Percentiles rank a stretch among this genome's conserved stretches.
phyloP scores from a whole-genome alignment of 208 protist species.

The Naegleria gruberi region DNA sequence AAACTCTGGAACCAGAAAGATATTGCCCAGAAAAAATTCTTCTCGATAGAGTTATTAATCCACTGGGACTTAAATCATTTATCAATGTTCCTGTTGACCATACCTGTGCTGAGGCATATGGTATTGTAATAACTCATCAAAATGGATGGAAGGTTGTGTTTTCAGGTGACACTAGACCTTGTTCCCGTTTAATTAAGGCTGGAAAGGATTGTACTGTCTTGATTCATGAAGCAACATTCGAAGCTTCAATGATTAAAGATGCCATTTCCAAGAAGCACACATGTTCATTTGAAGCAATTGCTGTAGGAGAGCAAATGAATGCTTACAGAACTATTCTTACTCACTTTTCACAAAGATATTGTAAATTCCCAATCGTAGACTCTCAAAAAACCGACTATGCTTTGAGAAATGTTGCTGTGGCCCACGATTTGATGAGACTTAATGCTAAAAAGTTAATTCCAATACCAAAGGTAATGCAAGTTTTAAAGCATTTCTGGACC shows the following conservation, averaged over 20 bases:
- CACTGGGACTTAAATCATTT: neutral
- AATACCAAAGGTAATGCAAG: neutral
- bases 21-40: neutral
- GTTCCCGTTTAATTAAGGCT: neutral
- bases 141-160: slow-evolving; percentile 5
- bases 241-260: neutral
- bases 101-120: neutral
- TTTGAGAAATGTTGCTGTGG: neutral
- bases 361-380: slow-evolving; percentile 27
- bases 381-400: neutral
- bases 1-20: neutral
- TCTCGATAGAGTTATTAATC: neutral
- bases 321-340: slow-evolving; percentile 24
- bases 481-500: neutral
- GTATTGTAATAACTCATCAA: neutral
- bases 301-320: slow-evolving; percentile 22
- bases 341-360: slow-evolving; percentile 39
- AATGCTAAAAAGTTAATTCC: neutral
- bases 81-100: slow-evolving; percentile 2
- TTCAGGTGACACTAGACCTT: slow-evolving; percentile 29
- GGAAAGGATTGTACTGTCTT: slow-evolving; percentile 1
- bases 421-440: neutral
- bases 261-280: slow-evolving; percentile 46
- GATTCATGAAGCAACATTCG: slow-evolving; percentile 33
- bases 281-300: slow-evolving; percentile 41